Conservation (phyloP, 768 basidiomycete genomes). For the Gloeostereum incarnatum region DNA sequence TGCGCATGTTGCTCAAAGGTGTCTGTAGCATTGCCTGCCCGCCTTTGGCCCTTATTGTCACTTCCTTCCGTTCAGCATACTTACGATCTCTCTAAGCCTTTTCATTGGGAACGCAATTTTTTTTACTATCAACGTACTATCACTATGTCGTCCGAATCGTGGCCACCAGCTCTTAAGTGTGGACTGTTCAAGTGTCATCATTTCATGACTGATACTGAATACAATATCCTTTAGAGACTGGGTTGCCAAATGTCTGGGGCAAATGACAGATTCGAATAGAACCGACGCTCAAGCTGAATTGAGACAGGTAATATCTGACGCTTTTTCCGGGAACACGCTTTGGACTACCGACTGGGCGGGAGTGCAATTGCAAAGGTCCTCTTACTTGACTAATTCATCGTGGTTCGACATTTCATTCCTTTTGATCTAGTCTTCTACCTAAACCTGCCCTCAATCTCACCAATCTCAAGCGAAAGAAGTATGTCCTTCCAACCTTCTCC, state of each 20-base stretch:
- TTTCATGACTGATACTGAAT: background rate
- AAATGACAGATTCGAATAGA: conserved; percentile 85
- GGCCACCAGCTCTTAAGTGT: conserved; percentile 76
- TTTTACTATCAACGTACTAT: no score
- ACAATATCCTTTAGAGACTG: conserved; percentile 61
- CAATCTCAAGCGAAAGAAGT: conserved; percentile 67
- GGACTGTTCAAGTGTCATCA: conserved; percentile 8
- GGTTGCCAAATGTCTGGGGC: conserved; percentile 88
- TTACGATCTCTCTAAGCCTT: no score
- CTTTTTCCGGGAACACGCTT: conserved; percentile 75
- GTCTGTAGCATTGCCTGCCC: no score
- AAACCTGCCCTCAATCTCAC: conserved; percentile 46
- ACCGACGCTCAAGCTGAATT: conserved; percentile 87
- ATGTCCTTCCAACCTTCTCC: conserved; percentile 11
- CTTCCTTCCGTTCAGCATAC: no score
- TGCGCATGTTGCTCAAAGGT: no score
- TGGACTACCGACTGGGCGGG: conserved; percentile 94
- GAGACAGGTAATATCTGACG: conserved; percentile 93
- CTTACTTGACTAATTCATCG: conserved; percentile 6
- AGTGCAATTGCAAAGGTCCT: conserved; percentile 80
- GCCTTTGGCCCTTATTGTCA: no score
- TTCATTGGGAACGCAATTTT: no score
- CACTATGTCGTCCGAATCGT: conserved; percentile 66
- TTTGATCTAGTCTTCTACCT: conserved; percentile 39
- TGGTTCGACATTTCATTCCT: conserved; percentile 12